Evolutionary conservation across 73 alveolate species (phyloP).

Genomic region (Paraurostyla sp.): DNA sequence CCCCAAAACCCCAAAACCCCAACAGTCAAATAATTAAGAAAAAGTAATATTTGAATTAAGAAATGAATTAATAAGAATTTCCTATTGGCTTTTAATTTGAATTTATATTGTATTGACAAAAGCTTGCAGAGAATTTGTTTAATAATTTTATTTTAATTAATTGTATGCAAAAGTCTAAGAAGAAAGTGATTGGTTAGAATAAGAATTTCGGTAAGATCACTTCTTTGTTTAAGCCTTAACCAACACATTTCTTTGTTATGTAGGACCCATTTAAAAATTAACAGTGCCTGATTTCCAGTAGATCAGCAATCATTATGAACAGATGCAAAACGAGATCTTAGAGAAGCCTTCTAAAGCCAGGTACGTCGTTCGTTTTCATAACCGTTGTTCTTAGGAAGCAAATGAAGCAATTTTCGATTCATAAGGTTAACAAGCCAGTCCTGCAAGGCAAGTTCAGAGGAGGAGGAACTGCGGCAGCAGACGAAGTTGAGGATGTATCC

Average conservation of each 20-base stretch:
- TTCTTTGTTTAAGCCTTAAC: background rate
- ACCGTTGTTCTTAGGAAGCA: constrained; percentile 19
- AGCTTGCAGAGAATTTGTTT: background rate
- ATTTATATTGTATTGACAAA: no score
- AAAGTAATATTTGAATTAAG: no score
- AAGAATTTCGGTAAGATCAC: constrained; percentile 70
- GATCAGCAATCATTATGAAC: constrained; percentile 65
- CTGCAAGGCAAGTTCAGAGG: constrained; percentile 17
- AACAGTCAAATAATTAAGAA: no score
- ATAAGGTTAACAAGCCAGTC: constrained; percentile 54
- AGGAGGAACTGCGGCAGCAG: constrained; percentile 38
- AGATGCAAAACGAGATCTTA: constrained; percentile 56
- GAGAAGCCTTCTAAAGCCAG: constrained; percentile 71
- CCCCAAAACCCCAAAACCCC: no score
- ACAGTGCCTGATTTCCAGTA: constrained; percentile 65
- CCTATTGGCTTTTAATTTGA: no score
- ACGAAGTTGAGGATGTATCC: constrained; percentile 51
- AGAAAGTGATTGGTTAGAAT: constrained; percentile 64
- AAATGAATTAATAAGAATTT: no score
- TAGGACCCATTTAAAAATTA: constrained; percentile 67
- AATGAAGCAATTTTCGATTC: constrained; percentile 68
- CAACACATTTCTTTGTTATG: background rate
- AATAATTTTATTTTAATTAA: constrained; percentile 36
- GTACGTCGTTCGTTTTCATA: constrained; percentile 19
- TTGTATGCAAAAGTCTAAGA: constrained; percentile 49